Percentiles rank a stretch among this genome's conserved stretches.
These are phyloP conservation scores for Rhodomyrtus psidioides DNA, from an alignment of 441 rosid genomes.

Conservation along the genomic window DNA sequence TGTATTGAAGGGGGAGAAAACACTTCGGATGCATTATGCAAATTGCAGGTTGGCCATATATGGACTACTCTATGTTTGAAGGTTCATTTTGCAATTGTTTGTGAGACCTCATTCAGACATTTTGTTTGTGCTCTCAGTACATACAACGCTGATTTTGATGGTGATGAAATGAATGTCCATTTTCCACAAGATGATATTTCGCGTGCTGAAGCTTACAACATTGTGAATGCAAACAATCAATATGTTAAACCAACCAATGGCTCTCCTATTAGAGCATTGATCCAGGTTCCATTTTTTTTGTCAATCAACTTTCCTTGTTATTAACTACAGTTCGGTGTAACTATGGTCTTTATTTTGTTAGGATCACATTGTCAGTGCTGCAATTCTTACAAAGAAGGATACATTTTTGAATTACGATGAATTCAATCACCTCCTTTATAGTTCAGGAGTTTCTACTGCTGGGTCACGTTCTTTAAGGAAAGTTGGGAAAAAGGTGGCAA, in stretches of 20 bases:
- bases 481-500: constrained; percentile 61
- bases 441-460: constrained; percentile 66
- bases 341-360: constrained; percentile 24
- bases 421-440: constrained; percentile 75
- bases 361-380: constrained; percentile 95
- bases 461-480: constrained; percentile 36
- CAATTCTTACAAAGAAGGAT: constrained; percentile 84
- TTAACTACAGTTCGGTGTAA: not conserved
- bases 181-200: constrained; percentile 99
- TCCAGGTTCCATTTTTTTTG: constrained; percentile 56
- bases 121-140: constrained; percentile 44
- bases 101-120: not conserved
- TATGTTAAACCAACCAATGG: constrained; percentile 96
- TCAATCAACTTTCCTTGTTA: not conserved
- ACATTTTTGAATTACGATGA: constrained; percentile 73
- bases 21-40: constrained; percentile 99
- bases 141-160: constrained; percentile 99
- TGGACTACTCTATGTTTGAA: not conserved
- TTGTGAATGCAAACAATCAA: constrained; percentile 98
- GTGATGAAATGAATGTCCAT: constrained; percentile 99
- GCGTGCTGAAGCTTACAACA: constrained; percentile 99
- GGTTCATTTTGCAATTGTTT: not conserved
- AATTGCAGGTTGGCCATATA: constrained; percentile 79
- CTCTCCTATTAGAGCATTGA: constrained; percentile 84
- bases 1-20: constrained; percentile 89